Percentiles rank a stretch among this genome's conserved stretches.
Evolutionary conservation across 257 asterid genomes (phyloP).

Genomic region (Nicotiana obtusifolia): DNA sequence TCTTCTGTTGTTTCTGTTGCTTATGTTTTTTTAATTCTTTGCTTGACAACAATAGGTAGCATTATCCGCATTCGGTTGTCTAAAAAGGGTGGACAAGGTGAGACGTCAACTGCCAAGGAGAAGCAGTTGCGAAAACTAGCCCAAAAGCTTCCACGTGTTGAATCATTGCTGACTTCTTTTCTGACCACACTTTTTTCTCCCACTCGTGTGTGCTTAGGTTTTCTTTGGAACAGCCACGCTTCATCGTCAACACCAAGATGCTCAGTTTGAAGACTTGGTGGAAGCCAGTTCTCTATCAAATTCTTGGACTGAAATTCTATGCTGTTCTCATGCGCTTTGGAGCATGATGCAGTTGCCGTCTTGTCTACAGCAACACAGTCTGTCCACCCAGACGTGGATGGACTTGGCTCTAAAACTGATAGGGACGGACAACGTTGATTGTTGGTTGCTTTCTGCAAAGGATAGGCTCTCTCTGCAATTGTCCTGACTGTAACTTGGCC

Average conservation of each 20-base stretch:
- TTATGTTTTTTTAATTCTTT: neutral
- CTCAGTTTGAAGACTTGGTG: constrained; percentile 19
- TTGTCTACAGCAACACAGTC: constrained; percentile 4
- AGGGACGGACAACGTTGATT: neutral
- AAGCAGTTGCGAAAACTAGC: neutral
- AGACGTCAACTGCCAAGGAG: neutral
- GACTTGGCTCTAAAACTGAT: neutral
- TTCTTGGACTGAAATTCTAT: constrained; percentile 24
- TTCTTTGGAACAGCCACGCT: constrained; percentile 46
- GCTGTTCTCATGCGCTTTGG: constrained; percentile 19
- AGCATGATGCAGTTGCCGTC: constrained; percentile 16
- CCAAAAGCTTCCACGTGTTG: constrained; percentile 17
- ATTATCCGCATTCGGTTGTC: neutral
- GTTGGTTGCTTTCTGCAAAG: neutral
- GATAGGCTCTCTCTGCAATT: neutral
- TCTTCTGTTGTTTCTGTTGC: neutral
- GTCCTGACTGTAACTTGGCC: constrained; percentile 24
- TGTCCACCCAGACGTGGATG: constrained; percentile 1
- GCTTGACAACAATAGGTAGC: constrained; percentile 2
- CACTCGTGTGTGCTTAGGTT: neutral
- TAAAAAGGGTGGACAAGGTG: neutral
- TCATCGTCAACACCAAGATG: constrained; percentile 16
- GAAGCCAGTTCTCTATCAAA: constrained; percentile 42
- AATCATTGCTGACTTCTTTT: constrained; percentile 14
- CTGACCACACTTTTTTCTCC: constrained; percentile 17